Base-by-base conservation (phyloP, 495 filamentous ascomycete genomes). In the Talaromyces thailandensis region DNA sequence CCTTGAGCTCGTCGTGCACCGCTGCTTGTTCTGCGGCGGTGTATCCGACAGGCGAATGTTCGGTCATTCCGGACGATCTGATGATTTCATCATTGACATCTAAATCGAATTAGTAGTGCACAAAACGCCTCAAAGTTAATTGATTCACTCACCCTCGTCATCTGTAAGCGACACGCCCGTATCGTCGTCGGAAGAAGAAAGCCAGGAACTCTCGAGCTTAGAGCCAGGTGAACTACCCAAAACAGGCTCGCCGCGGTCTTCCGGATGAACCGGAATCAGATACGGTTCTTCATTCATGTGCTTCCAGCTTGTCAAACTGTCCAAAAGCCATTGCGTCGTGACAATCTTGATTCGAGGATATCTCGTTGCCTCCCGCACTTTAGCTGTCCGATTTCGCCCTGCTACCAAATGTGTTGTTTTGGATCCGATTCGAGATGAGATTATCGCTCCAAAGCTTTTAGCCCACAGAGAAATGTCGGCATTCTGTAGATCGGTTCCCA, bases 401-500 rank as follows among this genome's bases (percentile, higher is more conserved):
- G 87, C 86, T 51, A 91, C 81, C 7, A 91, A 74, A 65, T 91
- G 88, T 4, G 88, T 91, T 2, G 84, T 88, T 62, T 73, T 73
- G 32, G 73, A 74, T 55, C 70, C 81, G 63, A 89, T 76, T 48
- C 84, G 77, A 7, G 83, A 78, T 37, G 82, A 76, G 35, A 98
- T 80, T 29, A 80, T 72, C 1, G 89, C 94, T 21, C 94, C 95
- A 72, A 98, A 98, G 65, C 81, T 88, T 67, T 84, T 85, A 5
- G 91, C 86, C 82, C 93, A 95, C 18, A 91, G 75, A 2, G 87
- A 91, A 45, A 95, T 87, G 70, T 98, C 94, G 23, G 88, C 87
- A 57, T 83, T 87, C 64, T 85, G 81, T 43, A 90, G 83, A 64
- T 95, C 86, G n/a, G 87, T 80, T 5, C 86, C 86, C 5, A 94